Evolutionary conservation across 2,329 filamentous ascomycete species (phyloP), one percentile per base, ranked within the genome.

Genomic region (Ophiostoma himal-ulmi): DNA sequence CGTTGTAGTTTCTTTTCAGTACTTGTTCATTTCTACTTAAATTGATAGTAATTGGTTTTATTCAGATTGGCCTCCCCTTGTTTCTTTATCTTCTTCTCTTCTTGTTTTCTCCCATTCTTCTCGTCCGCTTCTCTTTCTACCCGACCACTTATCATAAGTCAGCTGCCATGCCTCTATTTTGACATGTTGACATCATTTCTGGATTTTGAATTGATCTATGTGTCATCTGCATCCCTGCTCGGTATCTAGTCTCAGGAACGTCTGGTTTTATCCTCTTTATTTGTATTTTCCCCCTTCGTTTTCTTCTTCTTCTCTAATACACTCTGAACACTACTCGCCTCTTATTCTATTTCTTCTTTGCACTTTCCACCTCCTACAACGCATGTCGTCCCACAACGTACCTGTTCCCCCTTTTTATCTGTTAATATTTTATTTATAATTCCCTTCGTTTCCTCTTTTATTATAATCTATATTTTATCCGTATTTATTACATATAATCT

Each of bases 161-260:
- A 57, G 44, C 44, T n/a, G 44, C 17, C 44, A 7, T 48, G 44
- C 44, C 44, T 57, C n/a, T 22, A 57, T n/a, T 26, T 57, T 11
- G 52, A 57, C 52, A 57, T 57, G 52, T 57, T 57, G 52, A 57
- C 52, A 57, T 26, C 52, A 57, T 57, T 26, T 13, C 30, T 30
- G 30, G 30, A 4, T 26, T 13, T 57, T 57, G 1, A 48, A 17
- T 48, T 48, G 14, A 48, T 48, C 14, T 48, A n/a, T 48, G 14
- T 48, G 44, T 57, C 54, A 1, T 60, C 54, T 60, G 8, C n/a
- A 30, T 20, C 30, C 60, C 60, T 36, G 60, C 30, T 36, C 60
- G 60, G 34, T 30, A 36, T 30, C n/a, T 36, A 34, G 17, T 20
- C 34, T n/a, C 60, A 34, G 60, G 30, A 64, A 10, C 14, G 5